Base-by-base conservation (phyloP, 169 alveolate genomes). In the Cryptosporidium ubiquitum region DNA sequence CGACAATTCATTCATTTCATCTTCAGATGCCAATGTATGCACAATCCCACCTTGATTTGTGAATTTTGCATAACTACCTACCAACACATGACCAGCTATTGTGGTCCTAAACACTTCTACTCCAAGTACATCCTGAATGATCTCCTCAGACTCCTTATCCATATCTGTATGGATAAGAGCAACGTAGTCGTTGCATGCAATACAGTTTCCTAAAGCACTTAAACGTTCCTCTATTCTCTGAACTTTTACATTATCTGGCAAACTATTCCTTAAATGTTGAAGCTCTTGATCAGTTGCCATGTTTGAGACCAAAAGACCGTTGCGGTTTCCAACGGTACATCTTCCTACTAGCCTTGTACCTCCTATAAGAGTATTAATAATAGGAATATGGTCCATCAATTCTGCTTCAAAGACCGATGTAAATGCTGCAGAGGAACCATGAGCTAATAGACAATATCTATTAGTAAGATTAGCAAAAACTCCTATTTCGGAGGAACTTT, bases 21-120 rank as follows among this genome's bases (percentile, higher is more conserved):
- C 99, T n/a, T 97, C 97, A 5, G 99, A 92, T 10, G 99, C 96
- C 94, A 95, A 94, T 35, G 99, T 99, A 91, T 98, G 99, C 33
- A 98, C 97, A 85, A 98, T 91, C 0, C 99, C 99, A 29, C 99
- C 99, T 91, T 94, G 93, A 92, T 98, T 98, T 49, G 98, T 97
- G 66, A 98, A 95, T 23, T 93, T 95, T 44, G 98, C 96, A 93
- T 99, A 99, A 69, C 98, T 96, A 58, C 99, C 99, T 39, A 98
- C 99, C 60, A 99, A 95, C 39, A 97, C 99, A 86, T 98, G 97
- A n/a, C 98, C 98, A 26, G 99, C 99, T n/a, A 99, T 95, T 52
- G 99, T 97, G 1, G 99, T 97, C 60, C 99, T 93, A 94, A 98
- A 99, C 5, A 97, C 99, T 93, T 99, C 99, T 14, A 98, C 99